A percentile compares a stretch with the other conserved stretches of the same genome.
These are phyloP conservation scores for Apiospora rasikravindrae DNA, from an alignment of 2,329 filamentous ascomycete genomes.

Conservation along the genomic window DNA sequence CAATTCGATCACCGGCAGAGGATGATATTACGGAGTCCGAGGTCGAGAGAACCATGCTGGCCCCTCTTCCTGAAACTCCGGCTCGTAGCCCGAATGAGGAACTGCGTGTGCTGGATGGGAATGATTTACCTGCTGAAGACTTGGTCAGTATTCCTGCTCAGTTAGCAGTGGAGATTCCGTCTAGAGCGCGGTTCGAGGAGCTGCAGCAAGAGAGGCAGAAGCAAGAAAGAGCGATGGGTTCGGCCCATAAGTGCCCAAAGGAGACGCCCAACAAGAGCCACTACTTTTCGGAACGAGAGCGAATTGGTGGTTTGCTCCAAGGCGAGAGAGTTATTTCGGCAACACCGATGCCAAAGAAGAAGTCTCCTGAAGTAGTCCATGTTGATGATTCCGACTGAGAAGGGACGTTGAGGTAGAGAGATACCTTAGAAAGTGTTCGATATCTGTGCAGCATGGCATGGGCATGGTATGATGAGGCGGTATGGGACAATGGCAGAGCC, in stretches of 20 bases:
- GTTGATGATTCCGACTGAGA: slow-evolving; percentile 1
- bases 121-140: neutral
- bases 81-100: neutral
- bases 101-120: neutral
- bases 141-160: too few relatives aligned
- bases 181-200: neutral
- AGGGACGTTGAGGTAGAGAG: neutral
- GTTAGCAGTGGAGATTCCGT: neutral
- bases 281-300: neutral
- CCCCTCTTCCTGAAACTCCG: neutral
- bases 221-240: too few relatives aligned
- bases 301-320: neutral
- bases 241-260: neutral
- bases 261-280: neutral
- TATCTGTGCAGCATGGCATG: neutral
- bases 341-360: neutral
- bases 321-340: neutral
- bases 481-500: neutral
- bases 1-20: neutral
- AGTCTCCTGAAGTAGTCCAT: neutral
- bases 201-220: neutral
- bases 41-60: neutral
- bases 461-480: neutral
- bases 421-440: neutral
- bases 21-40: neutral